Evolutionary conservation across 139 green algal genomes (phyloP).

Genomic region (Picochlorum sp.): DNA sequence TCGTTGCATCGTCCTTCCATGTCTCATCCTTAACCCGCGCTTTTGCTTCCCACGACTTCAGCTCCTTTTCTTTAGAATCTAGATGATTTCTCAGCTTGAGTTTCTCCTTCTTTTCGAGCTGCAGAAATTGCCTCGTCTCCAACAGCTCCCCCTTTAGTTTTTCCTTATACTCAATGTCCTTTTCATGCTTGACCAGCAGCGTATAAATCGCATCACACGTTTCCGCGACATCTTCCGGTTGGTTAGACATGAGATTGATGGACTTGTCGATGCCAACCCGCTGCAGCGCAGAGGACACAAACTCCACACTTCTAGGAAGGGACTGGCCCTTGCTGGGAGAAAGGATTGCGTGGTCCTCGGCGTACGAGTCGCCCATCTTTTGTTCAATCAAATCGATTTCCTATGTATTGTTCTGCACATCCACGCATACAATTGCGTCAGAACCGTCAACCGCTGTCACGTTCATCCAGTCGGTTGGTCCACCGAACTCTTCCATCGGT

Average conservation of each 20-base stretch:
- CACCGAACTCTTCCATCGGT: too few species aligned
- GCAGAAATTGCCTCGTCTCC: slow-evolving; percentile 19
- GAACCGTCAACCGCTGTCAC: too few species aligned
- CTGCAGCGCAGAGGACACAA: not conserved
- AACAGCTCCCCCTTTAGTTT: slow-evolving; percentile 26
- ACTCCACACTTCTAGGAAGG: not conserved
- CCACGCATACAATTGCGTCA: too few species aligned
- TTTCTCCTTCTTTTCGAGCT: slow-evolving; percentile 15
- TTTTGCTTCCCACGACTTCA: slow-evolving; percentile 31
- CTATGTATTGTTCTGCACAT: too few species aligned
- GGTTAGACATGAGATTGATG: slow-evolving; percentile 30
- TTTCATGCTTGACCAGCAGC: slow-evolving; percentile 36
- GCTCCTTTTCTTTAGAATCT: slow-evolving; percentile 36
- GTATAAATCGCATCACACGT: slow-evolving; percentile 34
- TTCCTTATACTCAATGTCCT: slow-evolving; percentile 21
- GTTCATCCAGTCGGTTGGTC: too few species aligned
- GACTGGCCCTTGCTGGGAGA: not conserved
- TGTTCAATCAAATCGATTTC: too few species aligned
- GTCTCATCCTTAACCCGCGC: slow-evolving; percentile 7
- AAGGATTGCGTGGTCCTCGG: too few species aligned
- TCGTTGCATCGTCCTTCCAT: slow-evolving; percentile 19
- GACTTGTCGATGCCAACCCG: slow-evolving; percentile 19
- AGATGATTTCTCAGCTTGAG: slow-evolving; percentile 19
- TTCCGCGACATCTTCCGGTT: slow-evolving; percentile 18
- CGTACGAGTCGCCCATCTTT: too few species aligned